Evolutionary conservation across 495 filamentous ascomycete genomes (phyloP), one percentile per base, ranked within the genome.

Genomic region (Eremomyces bilateralis): DNA sequence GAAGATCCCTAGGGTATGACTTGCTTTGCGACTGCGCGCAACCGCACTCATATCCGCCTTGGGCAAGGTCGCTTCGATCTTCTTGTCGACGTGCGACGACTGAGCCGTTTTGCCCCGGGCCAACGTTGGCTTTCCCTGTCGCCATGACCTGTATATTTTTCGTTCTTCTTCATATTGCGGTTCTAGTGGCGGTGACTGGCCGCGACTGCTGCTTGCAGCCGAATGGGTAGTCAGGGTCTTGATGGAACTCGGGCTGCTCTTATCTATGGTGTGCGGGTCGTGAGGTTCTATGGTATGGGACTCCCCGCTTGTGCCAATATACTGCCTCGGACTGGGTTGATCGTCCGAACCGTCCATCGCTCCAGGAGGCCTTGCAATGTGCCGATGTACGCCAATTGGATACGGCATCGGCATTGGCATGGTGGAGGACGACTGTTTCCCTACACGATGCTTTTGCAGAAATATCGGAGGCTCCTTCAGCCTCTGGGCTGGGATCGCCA

Each of bases 11-110:
- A 97, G 54, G 46, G 78, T 80, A 52, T 97, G 84, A 50, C 81
- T 92, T 30, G 85, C 75, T 57, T 97, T 97, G 39, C 88, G 72
- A 54, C 83, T 93, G 41, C 88, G 72, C 33, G 69, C 69, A n/a
- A 56, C 44, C 19, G 66, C 20, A 4, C 10, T 8, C 15, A 40
- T 73, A 47, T 93, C 85, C 24, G 66, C 60, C 21, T 78, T 75
- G 3, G 76, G 61, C 33, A 91, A 50, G 24, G 73, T 80, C 28
- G 83, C 82, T 40, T 80, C 71, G 43, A 93, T 84, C 15, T 76
- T 77, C 51, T 76, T 78, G 39, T 91, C 83, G 11, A 91, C 76
- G 16, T 59, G 57, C 11, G 56, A 52, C 29, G 58, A 29, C n/a
- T 32, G 30, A 32, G 18, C 18, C 6, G 30, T 8, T 8, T 11